phyloP scores from a whole-genome alignment of 1,139 yeast genomes.

The Yamadazyma epiphylla region DNA sequence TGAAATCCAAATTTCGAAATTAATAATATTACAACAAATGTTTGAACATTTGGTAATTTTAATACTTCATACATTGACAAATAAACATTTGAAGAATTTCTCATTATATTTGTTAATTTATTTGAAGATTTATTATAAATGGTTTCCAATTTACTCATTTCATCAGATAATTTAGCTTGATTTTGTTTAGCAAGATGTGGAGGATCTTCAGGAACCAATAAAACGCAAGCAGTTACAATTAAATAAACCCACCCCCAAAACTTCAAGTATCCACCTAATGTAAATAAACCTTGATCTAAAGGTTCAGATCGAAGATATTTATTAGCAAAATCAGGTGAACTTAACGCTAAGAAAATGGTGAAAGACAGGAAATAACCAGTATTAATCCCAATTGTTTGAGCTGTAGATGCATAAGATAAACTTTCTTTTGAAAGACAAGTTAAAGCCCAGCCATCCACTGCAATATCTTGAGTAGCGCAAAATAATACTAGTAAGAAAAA shows the following conservation, averaged over 20 bases:
- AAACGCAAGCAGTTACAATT: conserved; percentile 58
- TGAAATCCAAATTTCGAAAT: conserved; percentile 90
- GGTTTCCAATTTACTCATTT: conserved; percentile 22
- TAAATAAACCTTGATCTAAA: conserved; percentile 58
- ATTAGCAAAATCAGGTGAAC: conserved; percentile 90
- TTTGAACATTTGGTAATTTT: conserved; percentile 70
- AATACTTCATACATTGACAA: conserved; percentile 72
- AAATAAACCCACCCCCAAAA: conserved; percentile 78
- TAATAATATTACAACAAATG: conserved; percentile 69
- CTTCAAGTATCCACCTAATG: conserved; percentile 69
- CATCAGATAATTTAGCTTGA: conserved; percentile 34
- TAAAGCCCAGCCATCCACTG: conserved; percentile 98
- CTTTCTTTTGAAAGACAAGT: conserved; percentile 78
- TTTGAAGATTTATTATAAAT: conserved; percentile 16
- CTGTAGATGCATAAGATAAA: conserved; percentile 92
- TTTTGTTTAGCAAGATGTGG: conserved; percentile 40
- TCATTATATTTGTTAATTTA: conserved; percentile 24
- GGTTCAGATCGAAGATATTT: conserved; percentile 68
- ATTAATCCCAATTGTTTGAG: conserved; percentile 93
- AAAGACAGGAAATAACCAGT: conserved; percentile 90
- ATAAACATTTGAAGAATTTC: conserved; percentile 47
- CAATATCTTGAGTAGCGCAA: conserved; percentile 97
- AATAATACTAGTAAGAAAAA: conserved; percentile 78
- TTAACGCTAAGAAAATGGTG: conserved; percentile 85
- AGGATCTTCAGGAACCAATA: conserved; percentile 68